These are phyloP conservation scores for Lentinula guzmanii DNA, from an alignment of 768 basidiomycete species.

Conservation along the genomic window DNA sequence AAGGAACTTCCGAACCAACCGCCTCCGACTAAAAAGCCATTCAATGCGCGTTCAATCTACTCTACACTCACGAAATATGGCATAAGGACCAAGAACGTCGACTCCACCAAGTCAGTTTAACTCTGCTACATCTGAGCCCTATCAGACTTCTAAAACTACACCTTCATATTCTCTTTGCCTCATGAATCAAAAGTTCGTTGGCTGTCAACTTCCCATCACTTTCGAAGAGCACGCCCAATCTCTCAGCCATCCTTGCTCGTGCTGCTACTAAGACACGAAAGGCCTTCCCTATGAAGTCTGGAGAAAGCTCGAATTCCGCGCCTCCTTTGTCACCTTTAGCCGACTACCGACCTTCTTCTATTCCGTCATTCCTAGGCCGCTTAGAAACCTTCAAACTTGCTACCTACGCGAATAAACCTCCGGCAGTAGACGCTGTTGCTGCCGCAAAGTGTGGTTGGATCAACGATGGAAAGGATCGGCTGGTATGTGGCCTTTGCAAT, in stretches of 20 bases:
- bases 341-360: slow-evolving; percentile 77
- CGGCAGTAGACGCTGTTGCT: slow-evolving; percentile 69
- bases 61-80: slow-evolving; percentile 78
- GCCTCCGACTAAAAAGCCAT: slow-evolving; percentile 47
- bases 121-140: not conserved
- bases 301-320: slow-evolving; percentile 18
- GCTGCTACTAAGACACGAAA: slow-evolving; percentile 52
- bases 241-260: slow-evolving; percentile 67
- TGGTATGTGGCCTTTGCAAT: slow-evolving; percentile 67
- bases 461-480: slow-evolving; percentile 76
- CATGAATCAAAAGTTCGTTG: slow-evolving; percentile 1
- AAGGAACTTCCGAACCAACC: slow-evolving; percentile 21
- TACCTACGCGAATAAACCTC: slow-evolving; percentile 76
- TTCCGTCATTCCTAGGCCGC: slow-evolving; percentile 64
- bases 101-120: slow-evolving; percentile 17
- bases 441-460: slow-evolving; percentile 81
- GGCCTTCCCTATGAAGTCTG: slow-evolving; percentile 37
- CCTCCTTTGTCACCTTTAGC: slow-evolving; percentile 28
- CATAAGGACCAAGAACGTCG: slow-evolving; percentile 45
- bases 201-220: slow-evolving; percentile 15
- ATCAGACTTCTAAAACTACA: slow-evolving; percentile 1
- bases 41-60: slow-evolving; percentile 58
- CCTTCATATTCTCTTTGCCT: slow-evolving; percentile 6
- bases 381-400: slow-evolving; percentile 73
- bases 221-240: slow-evolving; percentile 60